These are phyloP conservation scores for Hansenula lynferdii DNA, from an alignment of 1,139 yeast species.

Conservation along the genomic window DNA sequence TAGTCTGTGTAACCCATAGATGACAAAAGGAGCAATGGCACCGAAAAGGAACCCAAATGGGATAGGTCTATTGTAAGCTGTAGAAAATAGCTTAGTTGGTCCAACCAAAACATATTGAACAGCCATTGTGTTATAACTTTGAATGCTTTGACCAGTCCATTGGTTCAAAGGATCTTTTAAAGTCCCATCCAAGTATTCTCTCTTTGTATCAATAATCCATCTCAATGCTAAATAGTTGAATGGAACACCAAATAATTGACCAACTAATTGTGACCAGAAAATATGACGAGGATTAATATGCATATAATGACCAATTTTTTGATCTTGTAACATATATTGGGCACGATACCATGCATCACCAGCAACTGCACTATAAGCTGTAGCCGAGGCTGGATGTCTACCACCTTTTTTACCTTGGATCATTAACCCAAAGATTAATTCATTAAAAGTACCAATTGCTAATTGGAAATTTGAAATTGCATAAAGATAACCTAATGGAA, in stretches of 20 bases:
- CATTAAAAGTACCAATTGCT: slow-evolving; percentile 48
- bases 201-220: slow-evolving; percentile 41
- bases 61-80: slow-evolving; percentile 31
- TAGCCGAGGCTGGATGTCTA: slow-evolving; percentile 44
- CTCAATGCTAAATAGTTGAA: slow-evolving; percentile 40
- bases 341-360: slow-evolving; percentile 54
- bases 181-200: slow-evolving; percentile 34
- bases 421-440: slow-evolving; percentile 42
- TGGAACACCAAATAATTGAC: slow-evolving; percentile 46
- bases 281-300: slow-evolving; percentile 43
- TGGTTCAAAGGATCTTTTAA: slow-evolving; percentile 41
- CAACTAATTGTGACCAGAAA: slow-evolving; percentile 44
- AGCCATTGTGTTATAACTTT: slow-evolving; percentile 42
- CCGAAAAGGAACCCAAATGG: slow-evolving; percentile 44
- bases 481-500: slow-evolving; percentile 46
- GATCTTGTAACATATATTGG: slow-evolving; percentile 43
- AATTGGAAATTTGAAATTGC: slow-evolving; percentile 47
- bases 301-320: slow-evolving; percentile 44
- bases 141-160: slow-evolving; percentile 46
- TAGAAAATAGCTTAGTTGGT: slow-evolving; percentile 35
- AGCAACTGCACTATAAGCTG: slow-evolving; percentile 44
- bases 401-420: slow-evolving; percentile 26
- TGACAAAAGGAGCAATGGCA: slow-evolving; percentile 30
- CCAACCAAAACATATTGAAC: slow-evolving; percentile 47
- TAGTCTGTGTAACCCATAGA: slow-evolving; percentile 28